phyloP scores from a whole-genome alignment of 202 grass and related monocot genomes.

The Schoenoplectus triqueter region DNA sequence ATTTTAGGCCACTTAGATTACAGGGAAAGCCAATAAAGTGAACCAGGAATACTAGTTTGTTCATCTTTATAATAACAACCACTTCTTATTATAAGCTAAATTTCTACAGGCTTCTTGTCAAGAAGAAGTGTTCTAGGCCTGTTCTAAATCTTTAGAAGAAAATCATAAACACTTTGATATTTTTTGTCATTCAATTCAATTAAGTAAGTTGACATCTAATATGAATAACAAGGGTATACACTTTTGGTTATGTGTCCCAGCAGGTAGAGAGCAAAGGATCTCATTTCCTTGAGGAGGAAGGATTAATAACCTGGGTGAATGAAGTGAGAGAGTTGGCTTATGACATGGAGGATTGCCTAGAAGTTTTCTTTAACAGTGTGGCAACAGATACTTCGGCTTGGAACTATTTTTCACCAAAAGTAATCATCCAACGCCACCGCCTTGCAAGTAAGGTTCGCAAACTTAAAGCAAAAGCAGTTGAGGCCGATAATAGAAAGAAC shows the following conservation, averaged over 20 bases:
- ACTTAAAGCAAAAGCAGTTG: conserved; percentile 22
- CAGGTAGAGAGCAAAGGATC: neutral
- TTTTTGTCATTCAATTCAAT: neutral
- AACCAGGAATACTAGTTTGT: neutral
- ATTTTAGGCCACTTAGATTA: neutral
- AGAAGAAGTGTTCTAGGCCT: too few relatives aligned
- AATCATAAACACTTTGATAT: neutral
- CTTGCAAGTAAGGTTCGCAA: neutral
- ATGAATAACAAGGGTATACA: neutral
- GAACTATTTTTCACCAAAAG: neutral
- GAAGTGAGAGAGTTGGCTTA: conserved; percentile 19
- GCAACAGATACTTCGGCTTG: neutral
- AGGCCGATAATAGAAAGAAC: too few relatives aligned
- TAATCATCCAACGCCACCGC: neutral
- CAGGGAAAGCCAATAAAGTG: neutral
- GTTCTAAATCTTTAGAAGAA: neutral
- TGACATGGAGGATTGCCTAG: conserved; percentile 29
- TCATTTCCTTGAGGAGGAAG: neutral
- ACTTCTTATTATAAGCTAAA: too few relatives aligned
- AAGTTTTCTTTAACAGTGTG: neutral
- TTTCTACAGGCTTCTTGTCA: too few relatives aligned
- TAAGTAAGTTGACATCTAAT: too few relatives aligned
- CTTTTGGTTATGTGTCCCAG: neutral
- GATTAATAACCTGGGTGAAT: conserved; percentile 8
- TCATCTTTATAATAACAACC: neutral